Evolutionary conservation across 306 rosid species (phyloP), one percentile per base, ranked within the genome.

Genomic region (Alnus glutinosa): DNA sequence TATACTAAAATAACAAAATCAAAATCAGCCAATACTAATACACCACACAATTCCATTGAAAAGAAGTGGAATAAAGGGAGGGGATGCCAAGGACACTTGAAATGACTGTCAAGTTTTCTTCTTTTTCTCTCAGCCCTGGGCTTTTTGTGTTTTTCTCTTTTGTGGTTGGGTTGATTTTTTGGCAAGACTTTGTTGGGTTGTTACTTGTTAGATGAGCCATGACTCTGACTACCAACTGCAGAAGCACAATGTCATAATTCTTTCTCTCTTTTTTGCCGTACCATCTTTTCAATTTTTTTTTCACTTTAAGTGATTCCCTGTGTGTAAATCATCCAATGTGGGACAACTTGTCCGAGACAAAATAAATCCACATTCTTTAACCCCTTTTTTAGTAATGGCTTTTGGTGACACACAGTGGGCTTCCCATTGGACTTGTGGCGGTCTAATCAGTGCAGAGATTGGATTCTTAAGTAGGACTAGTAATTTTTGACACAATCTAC

Each of bases 301-400:
- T 3, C 34, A 52, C 80, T 78, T 84, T 74, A 74, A 73, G 71
- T 49, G 85, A 84, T 82, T 80, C 77, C 74, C 47, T 76, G 78
- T 68, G 63, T 78, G 69, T 50, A 83, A 80, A 76, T 80, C 81
- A 75, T 66, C 50, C 55, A 48, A 63, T 57, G 66, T 70, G 70
- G 15, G 75, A 80, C 67, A 46, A 18, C 69, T 63, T 74, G 77
- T 72, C 75, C 54, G 13, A 28, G 7, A 9, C 71, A 47, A n/a
- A 71, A 54, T 80, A 63, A 63, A 84, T 83, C 86, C 61, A 80
- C 70, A 70, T 68, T 73, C 46, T 79, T 78, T 19, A 71, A 73
- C 73, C 63, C 77, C 63, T 59, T 50, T 73, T 67, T 44, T 68
- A 23, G 58, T 1, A 46, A 54, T 50, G 47, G 50, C 67, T 19